Percentiles rank a stretch among this genome's conserved stretches.
These are phyloP conservation scores for Ephemerocybe angulata DNA, from an alignment of 768 basidiomycete species.

Conservation along the genomic window DNA sequence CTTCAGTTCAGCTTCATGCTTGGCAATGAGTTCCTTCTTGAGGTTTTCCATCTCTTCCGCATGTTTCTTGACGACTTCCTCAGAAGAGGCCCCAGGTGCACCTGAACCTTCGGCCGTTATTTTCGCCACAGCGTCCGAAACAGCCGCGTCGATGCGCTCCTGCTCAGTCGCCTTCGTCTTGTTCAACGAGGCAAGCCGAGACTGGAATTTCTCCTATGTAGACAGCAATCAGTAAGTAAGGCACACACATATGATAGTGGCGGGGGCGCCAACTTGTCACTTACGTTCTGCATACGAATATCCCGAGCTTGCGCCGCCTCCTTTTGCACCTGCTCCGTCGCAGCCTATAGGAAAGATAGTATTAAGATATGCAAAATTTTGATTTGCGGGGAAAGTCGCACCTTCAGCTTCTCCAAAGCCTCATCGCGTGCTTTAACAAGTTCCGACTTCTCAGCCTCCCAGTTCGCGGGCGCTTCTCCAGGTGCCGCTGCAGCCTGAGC, in stretches of 20 bases:
- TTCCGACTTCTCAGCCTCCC: conserved; percentile 60
- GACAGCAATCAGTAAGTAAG: no score
- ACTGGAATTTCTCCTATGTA: conserved; percentile 67
- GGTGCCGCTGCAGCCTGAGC: conserved; percentile 18
- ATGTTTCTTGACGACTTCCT: conserved; percentile 44
- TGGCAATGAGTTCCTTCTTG: conserved; percentile 47
- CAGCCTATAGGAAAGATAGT: conserved; percentile 24
- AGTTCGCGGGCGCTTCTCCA: conserved; percentile 32
- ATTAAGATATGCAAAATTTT: not conserved
- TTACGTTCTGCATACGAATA: conserved; percentile 38
- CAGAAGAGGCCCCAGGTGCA: conserved; percentile 13
- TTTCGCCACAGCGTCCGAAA: conserved; percentile 58
- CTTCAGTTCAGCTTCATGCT: conserved; percentile 54
- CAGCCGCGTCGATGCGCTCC: conserved; percentile 39
- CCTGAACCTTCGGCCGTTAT: conserved; percentile 43
- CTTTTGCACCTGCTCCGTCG: conserved; percentile 43
- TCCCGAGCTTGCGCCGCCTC: conserved; percentile 41
- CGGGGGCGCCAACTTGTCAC: no score
- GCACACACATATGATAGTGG: no score
- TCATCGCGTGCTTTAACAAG: conserved; percentile 57
- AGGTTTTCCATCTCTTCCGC: conserved; percentile 56
- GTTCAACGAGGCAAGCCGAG: conserved; percentile 48
- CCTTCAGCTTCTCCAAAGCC: conserved; percentile 58
- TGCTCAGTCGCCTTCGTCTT: conserved; percentile 47
- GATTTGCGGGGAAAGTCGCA: conserved; percentile 18